Conservation (phyloP, 768 basidiomycete species). For the Piloderma croceum region DNA sequence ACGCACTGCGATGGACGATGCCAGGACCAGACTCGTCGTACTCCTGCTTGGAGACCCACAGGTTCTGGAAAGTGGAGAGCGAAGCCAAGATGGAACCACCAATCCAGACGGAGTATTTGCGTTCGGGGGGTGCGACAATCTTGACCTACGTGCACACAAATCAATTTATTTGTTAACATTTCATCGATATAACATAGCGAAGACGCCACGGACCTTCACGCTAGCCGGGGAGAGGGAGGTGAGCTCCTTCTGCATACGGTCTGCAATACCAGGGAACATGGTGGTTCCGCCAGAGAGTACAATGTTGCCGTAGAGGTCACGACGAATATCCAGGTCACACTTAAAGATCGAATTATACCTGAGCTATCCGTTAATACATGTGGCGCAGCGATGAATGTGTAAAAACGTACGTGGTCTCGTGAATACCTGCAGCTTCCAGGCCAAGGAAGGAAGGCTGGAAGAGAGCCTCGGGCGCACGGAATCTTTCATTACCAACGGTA, state of each 20-base stretch:
- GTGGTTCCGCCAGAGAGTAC: slow-evolving; percentile 88
- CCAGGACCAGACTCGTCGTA: slow-evolving; percentile 82
- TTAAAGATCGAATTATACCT: slow-evolving; percentile 57
- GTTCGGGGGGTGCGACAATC: slow-evolving; percentile 89
- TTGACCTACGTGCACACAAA: slow-evolving; percentile 49
- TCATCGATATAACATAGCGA: not conserved
- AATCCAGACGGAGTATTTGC: slow-evolving; percentile 96
- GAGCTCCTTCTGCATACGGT: slow-evolving; percentile 94
- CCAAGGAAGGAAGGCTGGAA: slow-evolving; percentile 57
- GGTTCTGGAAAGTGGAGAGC: slow-evolving; percentile 91
- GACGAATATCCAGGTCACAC: slow-evolving; percentile 81
- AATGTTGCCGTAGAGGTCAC: slow-evolving; percentile 75
- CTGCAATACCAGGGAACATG: slow-evolving; percentile 95
- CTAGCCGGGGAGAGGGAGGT: slow-evolving; percentile 77
- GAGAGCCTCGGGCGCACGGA: slow-evolving; percentile 52
- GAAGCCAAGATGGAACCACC: slow-evolving; percentile 84
- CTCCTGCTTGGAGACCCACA: slow-evolving; percentile 92
- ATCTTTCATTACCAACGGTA: slow-evolving; percentile 70
- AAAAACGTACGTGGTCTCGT: slow-evolving; percentile 50
- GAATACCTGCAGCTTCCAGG: slow-evolving; percentile 82
- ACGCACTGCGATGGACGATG: slow-evolving; percentile 74
- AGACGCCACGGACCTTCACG: slow-evolving; percentile 61
- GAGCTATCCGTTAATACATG: not conserved
- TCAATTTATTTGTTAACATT: slow-evolving; percentile 7
- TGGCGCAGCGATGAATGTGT: slow-evolving; percentile 4